These are phyloP conservation scores for Cercospora sp. DNA, from an alignment of 2,329 filamentous ascomycete species.

Conservation along the genomic window DNA sequence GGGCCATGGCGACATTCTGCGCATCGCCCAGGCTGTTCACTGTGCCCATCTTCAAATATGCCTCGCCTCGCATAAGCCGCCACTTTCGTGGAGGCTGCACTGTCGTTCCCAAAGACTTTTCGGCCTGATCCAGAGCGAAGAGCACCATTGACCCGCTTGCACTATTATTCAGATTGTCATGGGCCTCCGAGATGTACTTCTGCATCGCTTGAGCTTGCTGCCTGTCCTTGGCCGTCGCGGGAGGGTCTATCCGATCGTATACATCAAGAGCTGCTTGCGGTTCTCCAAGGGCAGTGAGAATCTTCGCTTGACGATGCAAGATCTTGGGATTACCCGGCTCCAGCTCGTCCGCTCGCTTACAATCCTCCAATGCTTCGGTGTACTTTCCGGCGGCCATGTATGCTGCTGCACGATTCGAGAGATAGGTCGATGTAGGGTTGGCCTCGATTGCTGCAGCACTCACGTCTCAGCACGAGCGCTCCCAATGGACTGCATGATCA, in stretches of 20 bases:
- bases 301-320: slow-evolving; percentile 79
- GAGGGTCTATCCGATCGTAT: slow-evolving; percentile 75
- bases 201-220: slow-evolving; percentile 82
- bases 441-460: slow-evolving; percentile 74
- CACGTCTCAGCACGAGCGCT: slow-evolving; percentile 28
- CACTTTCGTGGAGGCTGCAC: slow-evolving; percentile 85
- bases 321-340: slow-evolving; percentile 88
- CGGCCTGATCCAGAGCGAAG: slow-evolving; percentile 87
- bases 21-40: slow-evolving; percentile 86
- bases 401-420: slow-evolving; percentile 92
- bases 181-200: slow-evolving; percentile 75
- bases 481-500: not conserved
- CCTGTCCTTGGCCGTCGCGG: slow-evolving; percentile 81
- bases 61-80: slow-evolving; percentile 88
- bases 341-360: slow-evolving; percentile 74
- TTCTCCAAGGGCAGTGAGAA: slow-evolving; percentile 83
- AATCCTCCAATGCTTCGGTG: slow-evolving; percentile 80
- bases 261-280: slow-evolving; percentile 84
- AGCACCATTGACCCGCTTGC: slow-evolving; percentile 87
- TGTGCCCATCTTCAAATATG: slow-evolving; percentile 88
- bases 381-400: slow-evolving; percentile 86
- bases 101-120: slow-evolving; percentile 71
- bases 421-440: slow-evolving; percentile 83
- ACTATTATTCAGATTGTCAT: slow-evolving; percentile 71
- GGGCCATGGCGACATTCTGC: slow-evolving; percentile 84